Conservation (phyloP, 495 filamentous ascomycete species). For the Aspergillus carlsbadensis region DNA sequence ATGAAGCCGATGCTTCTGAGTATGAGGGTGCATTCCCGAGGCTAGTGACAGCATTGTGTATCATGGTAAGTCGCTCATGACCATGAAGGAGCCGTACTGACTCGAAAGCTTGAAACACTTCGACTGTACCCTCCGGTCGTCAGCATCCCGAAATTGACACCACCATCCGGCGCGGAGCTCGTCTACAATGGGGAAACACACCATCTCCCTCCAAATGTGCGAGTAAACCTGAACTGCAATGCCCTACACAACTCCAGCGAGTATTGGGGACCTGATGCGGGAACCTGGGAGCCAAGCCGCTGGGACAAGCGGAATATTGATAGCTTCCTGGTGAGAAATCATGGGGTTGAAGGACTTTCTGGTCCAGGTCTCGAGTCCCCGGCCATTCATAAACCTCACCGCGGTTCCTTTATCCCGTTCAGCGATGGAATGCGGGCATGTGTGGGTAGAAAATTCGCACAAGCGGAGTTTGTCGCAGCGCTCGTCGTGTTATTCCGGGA, state of each 20-base stretch:
- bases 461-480: slow-evolving; percentile 69
- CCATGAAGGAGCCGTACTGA: too few relatives aligned
- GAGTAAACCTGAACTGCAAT: slow-evolving; percentile 28
- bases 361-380: too few relatives aligned
- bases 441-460: slow-evolving; percentile 66
- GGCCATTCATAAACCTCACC: slow-evolving; percentile 51
- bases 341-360: too few relatives aligned
- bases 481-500: slow-evolving; percentile 62
- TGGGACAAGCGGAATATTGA: too few relatives aligned
- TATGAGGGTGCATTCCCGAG: slow-evolving; percentile 33
- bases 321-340: too few relatives aligned
- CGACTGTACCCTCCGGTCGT: slow-evolving; percentile 36
- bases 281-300: background rate
- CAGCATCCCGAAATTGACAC: slow-evolving; percentile 32
- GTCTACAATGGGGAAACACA: slow-evolving; percentile 21
- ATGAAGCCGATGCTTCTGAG: slow-evolving; percentile 30
- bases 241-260: slow-evolving; percentile 38
- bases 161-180: slow-evolving; percentile 1
- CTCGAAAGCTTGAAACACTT: slow-evolving; percentile 35
- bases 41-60: slow-evolving; percentile 25
- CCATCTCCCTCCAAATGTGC: slow-evolving; percentile 34
- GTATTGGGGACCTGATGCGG: slow-evolving; percentile 41
- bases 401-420: slow-evolving; percentile 68
- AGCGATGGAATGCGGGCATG: slow-evolving; percentile 69
- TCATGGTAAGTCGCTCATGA: slow-evolving; percentile 25